Base-by-base conservation (phyloP, 2,329 filamentous ascomycete genomes). In the Pseudogymnoascus sp. region DNA sequence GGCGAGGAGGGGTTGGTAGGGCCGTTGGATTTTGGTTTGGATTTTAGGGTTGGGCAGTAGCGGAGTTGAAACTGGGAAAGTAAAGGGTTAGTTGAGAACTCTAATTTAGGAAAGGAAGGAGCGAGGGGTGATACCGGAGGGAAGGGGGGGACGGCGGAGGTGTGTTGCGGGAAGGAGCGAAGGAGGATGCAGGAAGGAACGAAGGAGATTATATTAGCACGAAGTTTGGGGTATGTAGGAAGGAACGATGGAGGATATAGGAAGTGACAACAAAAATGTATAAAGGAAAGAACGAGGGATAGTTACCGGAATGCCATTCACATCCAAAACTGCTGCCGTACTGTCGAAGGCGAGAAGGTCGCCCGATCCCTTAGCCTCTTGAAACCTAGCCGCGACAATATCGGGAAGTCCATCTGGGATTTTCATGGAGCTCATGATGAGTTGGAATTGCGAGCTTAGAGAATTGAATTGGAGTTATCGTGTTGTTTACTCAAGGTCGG, bases 41-140 rank as follows among this genome's bases (percentile, higher is more conserved):
- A 82, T 55, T 84, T 84, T 3, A 90, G 77, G 0, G 85, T 74
- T 0, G 85, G 85, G 7, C 85, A 86, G 75, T 83, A 90, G 58
- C 86, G 84, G 2, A 90, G 74, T 73, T 90, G 87, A 68, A 89
- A 88, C 85, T 89, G 63, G 23, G 12, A 19, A 12, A 13, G 3
- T 12, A 5, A 10, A n/a, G 10, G 7, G 9, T 48, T 48, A 48
- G 39, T 21, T 48, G 21, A 13, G 12, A 1, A 10, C 5, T 48
- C 3, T 48, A 3, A 1, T 26, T 45, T n/a, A 1, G 12, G 6
- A 12, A 6, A 26, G 39, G 39, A 45, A 45, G 39, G 39, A 23
- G 6, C 19, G 39, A 23, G 5, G 37, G 37, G 37, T 8, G 19
- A 12, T 26, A 19, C n/a, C n/a, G n/a, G n/a, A n/a, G n/a, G 37